Evolutionary conservation across 2,329 filamentous ascomycete genomes (phyloP).

Genomic region (Lasiodiplodia hormozganensis): DNA sequence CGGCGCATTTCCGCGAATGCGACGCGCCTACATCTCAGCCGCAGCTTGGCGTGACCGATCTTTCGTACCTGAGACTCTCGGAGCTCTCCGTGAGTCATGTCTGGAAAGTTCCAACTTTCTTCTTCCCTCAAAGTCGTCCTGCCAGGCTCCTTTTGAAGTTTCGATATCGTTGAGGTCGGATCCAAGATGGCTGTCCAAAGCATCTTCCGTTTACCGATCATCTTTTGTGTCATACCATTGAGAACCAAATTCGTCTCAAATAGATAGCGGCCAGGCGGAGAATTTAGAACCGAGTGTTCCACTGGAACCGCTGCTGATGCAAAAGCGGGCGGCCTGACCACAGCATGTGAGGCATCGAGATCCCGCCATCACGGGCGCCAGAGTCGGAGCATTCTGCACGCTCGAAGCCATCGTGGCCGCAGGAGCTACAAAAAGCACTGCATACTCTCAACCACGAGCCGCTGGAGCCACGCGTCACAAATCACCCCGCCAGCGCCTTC

Average conservation of each 20-base stretch:
- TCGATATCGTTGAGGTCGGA: background rate
- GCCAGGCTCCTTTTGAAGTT: background rate
- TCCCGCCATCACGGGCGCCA: background rate
- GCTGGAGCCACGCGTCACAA: background rate
- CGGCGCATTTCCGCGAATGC: background rate
- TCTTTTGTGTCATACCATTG: background rate
- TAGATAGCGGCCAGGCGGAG: background rate
- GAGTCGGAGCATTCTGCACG: background rate
- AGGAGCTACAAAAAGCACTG: background rate
- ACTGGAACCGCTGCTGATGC: background rate
- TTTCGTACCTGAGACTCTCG: background rate
- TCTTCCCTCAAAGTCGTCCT: background rate
- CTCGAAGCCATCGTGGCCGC: background rate
- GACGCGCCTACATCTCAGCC: conserved; percentile 10
- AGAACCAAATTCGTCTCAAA: background rate
- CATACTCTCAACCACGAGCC: background rate
- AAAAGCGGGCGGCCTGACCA: background rate
- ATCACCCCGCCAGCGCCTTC: conserved; percentile 23
- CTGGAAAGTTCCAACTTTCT: background rate
- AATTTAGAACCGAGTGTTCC: background rate
- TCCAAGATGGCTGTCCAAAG: background rate
- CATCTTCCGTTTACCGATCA: background rate
- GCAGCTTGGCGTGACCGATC: conserved; percentile 8
- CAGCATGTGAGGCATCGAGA: background rate
- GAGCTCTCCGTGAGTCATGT: background rate